phyloP scores from a whole-genome alignment of 768 basidiomycete genomes.

The Tylopilus plumbeoviolaceoides region DNA sequence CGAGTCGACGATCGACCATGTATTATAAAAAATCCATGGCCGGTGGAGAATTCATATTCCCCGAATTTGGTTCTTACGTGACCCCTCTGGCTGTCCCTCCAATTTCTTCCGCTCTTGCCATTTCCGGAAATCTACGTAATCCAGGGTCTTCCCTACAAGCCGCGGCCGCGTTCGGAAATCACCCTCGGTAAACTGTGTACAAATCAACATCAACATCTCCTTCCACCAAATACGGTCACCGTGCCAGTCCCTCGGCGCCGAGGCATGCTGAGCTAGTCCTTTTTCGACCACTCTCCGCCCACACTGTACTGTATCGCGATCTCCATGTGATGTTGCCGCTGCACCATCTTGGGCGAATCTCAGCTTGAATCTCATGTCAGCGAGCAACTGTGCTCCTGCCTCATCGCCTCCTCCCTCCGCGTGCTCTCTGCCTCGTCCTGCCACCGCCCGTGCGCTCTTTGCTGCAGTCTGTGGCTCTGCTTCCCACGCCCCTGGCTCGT shows the following conservation, averaged over 20 bases:
- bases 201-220: constrained; percentile 23
- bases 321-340: constrained; percentile 36
- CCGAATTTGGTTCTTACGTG: constrained; percentile 35
- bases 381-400: constrained; percentile 16
- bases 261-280: constrained; percentile 30
- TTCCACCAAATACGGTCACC: constrained; percentile 18
- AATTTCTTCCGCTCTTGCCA: constrained; percentile 32
- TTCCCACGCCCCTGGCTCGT: constrained; percentile 21
- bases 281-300: constrained; percentile 31
- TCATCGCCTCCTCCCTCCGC: constrained; percentile 16
- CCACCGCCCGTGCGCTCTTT: constrained; percentile 25
- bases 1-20: constrained; percentile 32
- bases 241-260: constrained; percentile 41
- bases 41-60: constrained; percentile 39
- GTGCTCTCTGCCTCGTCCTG: constrained; percentile 18
- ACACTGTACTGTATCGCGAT: constrained; percentile 30
- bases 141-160: constrained; percentile 31
- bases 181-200: constrained; percentile 32
- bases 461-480: constrained; percentile 8
- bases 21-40: constrained; percentile 34
- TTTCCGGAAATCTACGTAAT: constrained; percentile 30
- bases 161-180: constrained; percentile 39
- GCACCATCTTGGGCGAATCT: constrained; percentile 33
- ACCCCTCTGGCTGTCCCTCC: constrained; percentile 23
- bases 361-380: constrained; percentile 28